A percentile compares a stretch with the other conserved stretches of the same genome.
These are phyloP conservation scores for Saccharomyces mikatae DNA, from an alignment of 805 yeast genomes.

Conservation along the genomic window DNA sequence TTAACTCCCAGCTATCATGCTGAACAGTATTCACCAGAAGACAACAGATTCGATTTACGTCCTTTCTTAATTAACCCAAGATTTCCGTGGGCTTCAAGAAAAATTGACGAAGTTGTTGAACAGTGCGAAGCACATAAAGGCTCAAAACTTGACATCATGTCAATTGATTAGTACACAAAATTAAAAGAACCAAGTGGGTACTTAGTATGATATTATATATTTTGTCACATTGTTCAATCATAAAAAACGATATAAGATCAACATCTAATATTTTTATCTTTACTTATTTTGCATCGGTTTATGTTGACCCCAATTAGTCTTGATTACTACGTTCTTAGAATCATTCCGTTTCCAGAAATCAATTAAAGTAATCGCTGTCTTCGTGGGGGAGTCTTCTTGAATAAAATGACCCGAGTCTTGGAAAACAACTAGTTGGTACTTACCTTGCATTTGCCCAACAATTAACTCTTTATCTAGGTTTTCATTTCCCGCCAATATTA, in stretches of 20 bases:
- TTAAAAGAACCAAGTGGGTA: background rate
- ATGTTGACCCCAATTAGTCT: constrained; percentile 33
- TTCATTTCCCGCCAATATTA: constrained; percentile 84
- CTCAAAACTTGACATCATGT: constrained; percentile 23
- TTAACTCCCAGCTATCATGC: constrained; percentile 97
- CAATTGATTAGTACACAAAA: constrained; percentile 19
- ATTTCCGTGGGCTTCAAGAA: constrained; percentile 81
- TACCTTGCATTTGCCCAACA: constrained; percentile 98
- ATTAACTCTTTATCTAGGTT: constrained; percentile 76
- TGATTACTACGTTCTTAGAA: constrained; percentile 28
- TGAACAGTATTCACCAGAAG: constrained; percentile 96
- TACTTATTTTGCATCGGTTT: background rate
- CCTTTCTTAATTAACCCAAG: constrained; percentile 92
- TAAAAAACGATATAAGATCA: background rate
- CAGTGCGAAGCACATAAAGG: constrained; percentile 37
- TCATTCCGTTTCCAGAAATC: constrained; percentile 41
- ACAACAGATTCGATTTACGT: constrained; percentile 88
- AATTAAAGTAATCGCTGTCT: constrained; percentile 47
- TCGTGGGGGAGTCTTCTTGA: constrained; percentile 83
- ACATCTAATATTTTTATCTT: background rate
- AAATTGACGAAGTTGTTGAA: constrained; percentile 74
- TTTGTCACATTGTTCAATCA: background rate
- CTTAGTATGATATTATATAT: background rate
- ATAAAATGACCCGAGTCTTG: constrained; percentile 82
- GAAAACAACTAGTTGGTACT: constrained; percentile 80